Evolutionary conservation across 176 grass and related monocot species (phyloP).

Genomic region (Aegilops bicornis): DNA sequence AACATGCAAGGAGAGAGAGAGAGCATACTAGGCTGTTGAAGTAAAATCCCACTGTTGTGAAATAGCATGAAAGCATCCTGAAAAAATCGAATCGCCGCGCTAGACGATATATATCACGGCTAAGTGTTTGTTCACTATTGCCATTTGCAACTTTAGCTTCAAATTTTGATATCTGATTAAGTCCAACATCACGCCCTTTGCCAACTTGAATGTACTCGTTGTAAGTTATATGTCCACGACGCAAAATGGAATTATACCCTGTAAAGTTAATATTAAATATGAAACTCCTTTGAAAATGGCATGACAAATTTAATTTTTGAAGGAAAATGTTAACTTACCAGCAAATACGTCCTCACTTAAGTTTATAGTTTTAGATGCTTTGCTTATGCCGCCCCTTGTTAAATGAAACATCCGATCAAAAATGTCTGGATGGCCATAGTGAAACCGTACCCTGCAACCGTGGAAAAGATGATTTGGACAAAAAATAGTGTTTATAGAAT

Average conservation of each 20-base stretch:
- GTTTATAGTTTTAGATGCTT: slow-evolving; percentile 99
- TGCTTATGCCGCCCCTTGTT: slow-evolving; percentile 91
- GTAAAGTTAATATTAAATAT: slow-evolving; percentile 31
- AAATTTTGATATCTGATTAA: slow-evolving; percentile 98
- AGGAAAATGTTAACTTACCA: slow-evolving; percentile 49
- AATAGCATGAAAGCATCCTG: slow-evolving; percentile 98
- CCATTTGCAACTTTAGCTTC: slow-evolving; percentile 98
- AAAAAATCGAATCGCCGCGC: slow-evolving; percentile 81
- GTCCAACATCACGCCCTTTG: slow-evolving; percentile 95
- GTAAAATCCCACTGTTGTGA: slow-evolving; percentile 95
- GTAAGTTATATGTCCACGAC: slow-evolving; percentile 79
- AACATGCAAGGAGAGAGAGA: not conserved
- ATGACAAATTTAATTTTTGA: not conserved
- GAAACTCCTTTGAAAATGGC: slow-evolving; percentile 14
- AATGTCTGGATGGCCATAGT: slow-evolving; percentile 97
- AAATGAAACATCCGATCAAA: slow-evolving; percentile 94
- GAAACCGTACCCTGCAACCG: slow-evolving; percentile 78
- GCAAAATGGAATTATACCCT: slow-evolving; percentile 96
- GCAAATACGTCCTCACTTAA: slow-evolving; percentile 97
- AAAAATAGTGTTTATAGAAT: not conserved
- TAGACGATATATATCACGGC: slow-evolving; percentile 90
- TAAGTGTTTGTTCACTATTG: slow-evolving; percentile 90
- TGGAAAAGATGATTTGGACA: slow-evolving; percentile 3
- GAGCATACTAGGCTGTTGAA: slow-evolving; percentile 88
- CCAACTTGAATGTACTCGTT: slow-evolving; percentile 97